Evolutionary conservation across 768 basidiomycete species (phyloP), one percentile per base, ranked within the genome.

Genomic region (Phlebiopsis flavidoalba): DNA sequence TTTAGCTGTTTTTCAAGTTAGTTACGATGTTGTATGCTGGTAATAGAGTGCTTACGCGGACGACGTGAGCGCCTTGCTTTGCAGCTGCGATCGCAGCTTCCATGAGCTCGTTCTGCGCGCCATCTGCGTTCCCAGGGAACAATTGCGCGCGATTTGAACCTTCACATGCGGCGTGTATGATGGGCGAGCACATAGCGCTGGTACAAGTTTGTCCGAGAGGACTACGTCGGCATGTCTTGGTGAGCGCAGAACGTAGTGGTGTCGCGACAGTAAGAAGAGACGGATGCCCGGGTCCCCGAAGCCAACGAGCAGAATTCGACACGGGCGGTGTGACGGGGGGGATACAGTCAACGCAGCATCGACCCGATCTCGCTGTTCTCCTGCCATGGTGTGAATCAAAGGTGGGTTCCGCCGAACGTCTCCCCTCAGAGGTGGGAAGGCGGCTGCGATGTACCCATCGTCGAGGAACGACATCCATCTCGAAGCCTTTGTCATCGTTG

Each of bases 101-200:
- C 93, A 97, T 96, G 81, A 98, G 86, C 74, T 98, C 97, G 40
- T 80, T 83, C 72, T 99, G 97, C 1, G 95, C 94, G 14, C 89
- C 88, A 53, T 99, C 96, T 1, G 94, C 93, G 70, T 98, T 98
- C 0, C 97, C 97, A 0, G 97, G 97, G 75, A 96, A 98, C 69
- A n/a, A n/a, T 99, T 99, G 65, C 89, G 88, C 17, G 97, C 97
- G 66, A 98, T 97, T 52, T 87, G 87, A 8, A 98, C 80, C 59
- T 87, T 81, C 0, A 88, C 82, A 26, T 76, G 73, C 6, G 78
- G 71, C 0, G 95, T n/a, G 96, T 56, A 98, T 91, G 26, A 98
- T n/a, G 78, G 0, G 82, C 86, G 19, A 99, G 85, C 8, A 99
- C 89, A n/a, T 8, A n/a, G 88, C 85, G 14, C 88, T 0, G 96